These are phyloP conservation scores for Aspergillus neotritici DNA, from an alignment of 2,329 filamentous ascomycete species.

Conservation along the genomic window DNA sequence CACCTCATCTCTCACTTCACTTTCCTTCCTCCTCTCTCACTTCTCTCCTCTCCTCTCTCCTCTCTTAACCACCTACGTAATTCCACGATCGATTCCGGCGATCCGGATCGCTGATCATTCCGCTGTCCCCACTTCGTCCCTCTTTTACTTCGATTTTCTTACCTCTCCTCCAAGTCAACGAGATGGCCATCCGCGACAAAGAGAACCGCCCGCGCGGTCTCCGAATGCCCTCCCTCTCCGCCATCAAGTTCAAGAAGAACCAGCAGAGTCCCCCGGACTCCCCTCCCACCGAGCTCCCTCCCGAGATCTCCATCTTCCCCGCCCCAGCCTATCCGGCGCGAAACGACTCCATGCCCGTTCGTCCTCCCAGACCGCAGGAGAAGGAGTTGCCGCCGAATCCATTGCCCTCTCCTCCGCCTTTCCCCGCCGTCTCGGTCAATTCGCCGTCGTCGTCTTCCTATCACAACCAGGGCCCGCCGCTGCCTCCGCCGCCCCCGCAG, in stretches of 20 bases:
- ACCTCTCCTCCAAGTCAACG: neutral
- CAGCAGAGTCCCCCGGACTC: neutral
- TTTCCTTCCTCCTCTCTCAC: no score
- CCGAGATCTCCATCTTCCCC: slow-evolving; percentile 2
- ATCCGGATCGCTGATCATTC: neutral
- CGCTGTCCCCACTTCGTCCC: neutral
- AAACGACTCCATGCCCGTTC: slow-evolving; percentile 11
- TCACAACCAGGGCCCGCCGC: no score
- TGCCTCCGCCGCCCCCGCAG: no score
- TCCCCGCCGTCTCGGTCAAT: slow-evolving; percentile 8
- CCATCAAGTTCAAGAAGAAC: slow-evolving; percentile 26
- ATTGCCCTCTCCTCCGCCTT: slow-evolving; percentile 10
- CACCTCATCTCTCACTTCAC: neutral
- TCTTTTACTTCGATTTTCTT: neutral
- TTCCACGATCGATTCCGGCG: neutral
- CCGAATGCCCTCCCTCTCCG: slow-evolving; percentile 29
- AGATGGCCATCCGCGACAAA: slow-evolving; percentile 32
- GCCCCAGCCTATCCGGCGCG: slow-evolving; percentile 4
- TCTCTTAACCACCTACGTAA: no score
- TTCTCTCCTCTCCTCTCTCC: no score
- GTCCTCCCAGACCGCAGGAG: slow-evolving; percentile 16
- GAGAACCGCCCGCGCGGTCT: slow-evolving; percentile 31
- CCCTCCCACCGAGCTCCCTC: slow-evolving; percentile 3
- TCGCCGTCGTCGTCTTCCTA: slow-evolving; percentile 7
- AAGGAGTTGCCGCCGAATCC: slow-evolving; percentile 26